These are phyloP conservation scores for Cryptococcus maquisensis DNA, from an alignment of 1,284 basidiomycete genomes.

Conservation along the genomic window DNA sequence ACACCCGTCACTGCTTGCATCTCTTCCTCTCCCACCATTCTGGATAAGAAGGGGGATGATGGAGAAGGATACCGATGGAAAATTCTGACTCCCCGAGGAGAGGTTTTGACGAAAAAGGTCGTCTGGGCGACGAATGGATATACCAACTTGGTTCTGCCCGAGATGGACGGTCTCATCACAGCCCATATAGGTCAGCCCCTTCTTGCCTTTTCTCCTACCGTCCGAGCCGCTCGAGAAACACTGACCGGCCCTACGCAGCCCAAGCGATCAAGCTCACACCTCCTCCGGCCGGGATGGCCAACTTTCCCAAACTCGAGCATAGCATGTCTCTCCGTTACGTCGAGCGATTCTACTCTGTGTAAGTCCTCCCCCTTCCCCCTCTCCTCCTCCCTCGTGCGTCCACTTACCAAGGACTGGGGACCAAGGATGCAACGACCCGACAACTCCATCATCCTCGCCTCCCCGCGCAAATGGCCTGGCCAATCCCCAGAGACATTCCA, in stretches of 20 bases:
- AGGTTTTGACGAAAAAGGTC: slow-evolving; percentile 19
- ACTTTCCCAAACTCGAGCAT: slow-evolving; percentile 18
- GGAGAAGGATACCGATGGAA: slow-evolving; percentile 12
- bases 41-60: neutral
- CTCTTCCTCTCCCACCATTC: too few relatives aligned
- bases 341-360: slow-evolving; percentile 37
- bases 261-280: slow-evolving; percentile 34
- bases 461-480: slow-evolving; percentile 25
- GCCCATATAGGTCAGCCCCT: slow-evolving; percentile 17
- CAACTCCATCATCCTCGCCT: slow-evolving; percentile 31
- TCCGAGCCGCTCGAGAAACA: neutral
- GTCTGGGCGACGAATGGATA: slow-evolving; percentile 37
- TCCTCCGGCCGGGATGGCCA: slow-evolving; percentile 17
- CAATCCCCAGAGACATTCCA: neutral
- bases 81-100: slow-evolving; percentile 32
- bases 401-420: slow-evolving; percentile 14
- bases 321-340: slow-evolving; percentile 32
- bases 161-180: slow-evolving; percentile 23
- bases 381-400: neutral
- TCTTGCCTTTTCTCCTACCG: neutral
- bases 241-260: slow-evolving; percentile 11
- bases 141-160: slow-evolving; percentile 19
- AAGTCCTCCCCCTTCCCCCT: neutral
- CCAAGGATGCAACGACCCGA: slow-evolving; percentile 23
- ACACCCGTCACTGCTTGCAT: slow-evolving; percentile 12